phyloP scores from a whole-genome alignment of 768 basidiomycete genomes.

The Porphyrellus cyaneotinctus region DNA sequence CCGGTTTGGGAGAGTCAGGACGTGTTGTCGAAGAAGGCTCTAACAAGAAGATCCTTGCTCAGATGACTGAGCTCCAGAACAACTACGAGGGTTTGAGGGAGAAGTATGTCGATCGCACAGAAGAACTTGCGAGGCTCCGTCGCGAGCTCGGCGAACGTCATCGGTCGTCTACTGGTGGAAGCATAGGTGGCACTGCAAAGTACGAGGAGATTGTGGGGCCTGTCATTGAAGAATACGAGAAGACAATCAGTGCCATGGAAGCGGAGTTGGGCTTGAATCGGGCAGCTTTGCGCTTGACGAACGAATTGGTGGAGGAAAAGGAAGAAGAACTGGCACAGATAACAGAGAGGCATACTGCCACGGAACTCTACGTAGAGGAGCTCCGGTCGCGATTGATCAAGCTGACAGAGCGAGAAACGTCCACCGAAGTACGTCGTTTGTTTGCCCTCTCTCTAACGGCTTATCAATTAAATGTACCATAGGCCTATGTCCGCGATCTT shows the following conservation, averaged over 20 bases:
- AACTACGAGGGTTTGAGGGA: conserved; percentile 81
- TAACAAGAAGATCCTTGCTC: conserved; percentile 71
- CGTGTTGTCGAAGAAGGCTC: conserved; percentile 44
- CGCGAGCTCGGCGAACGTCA: conserved; percentile 76
- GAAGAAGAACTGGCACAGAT: conserved; percentile 71
- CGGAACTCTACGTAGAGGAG: conserved; percentile 86
- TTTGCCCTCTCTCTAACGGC: neutral
- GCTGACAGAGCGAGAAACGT: conserved; percentile 81
- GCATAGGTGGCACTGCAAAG: conserved; percentile 63
- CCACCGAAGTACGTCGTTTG: conserved; percentile 69
- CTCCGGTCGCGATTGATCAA: conserved; percentile 76
- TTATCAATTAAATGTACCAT: conserved; percentile 3
- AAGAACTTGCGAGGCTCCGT: conserved; percentile 78
- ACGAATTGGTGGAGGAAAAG: conserved; percentile 90
- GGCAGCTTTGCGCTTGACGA: conserved; percentile 84
- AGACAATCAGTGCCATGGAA: conserved; percentile 93
- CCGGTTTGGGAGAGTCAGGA: conserved; percentile 29
- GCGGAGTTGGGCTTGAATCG: conserved; percentile 84
- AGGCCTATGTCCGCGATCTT: conserved; percentile 92
- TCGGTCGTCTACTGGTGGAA: conserved; percentile 53
- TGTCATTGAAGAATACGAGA: conserved; percentile 98
- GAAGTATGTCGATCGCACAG: conserved; percentile 84
- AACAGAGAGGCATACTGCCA: conserved; percentile 66
- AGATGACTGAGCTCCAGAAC: conserved; percentile 79
- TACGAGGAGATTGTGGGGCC: conserved; percentile 95